phyloP scores from a whole-genome alignment of 208 protist genomes.

The Trypanosoma rangeli region DNA sequence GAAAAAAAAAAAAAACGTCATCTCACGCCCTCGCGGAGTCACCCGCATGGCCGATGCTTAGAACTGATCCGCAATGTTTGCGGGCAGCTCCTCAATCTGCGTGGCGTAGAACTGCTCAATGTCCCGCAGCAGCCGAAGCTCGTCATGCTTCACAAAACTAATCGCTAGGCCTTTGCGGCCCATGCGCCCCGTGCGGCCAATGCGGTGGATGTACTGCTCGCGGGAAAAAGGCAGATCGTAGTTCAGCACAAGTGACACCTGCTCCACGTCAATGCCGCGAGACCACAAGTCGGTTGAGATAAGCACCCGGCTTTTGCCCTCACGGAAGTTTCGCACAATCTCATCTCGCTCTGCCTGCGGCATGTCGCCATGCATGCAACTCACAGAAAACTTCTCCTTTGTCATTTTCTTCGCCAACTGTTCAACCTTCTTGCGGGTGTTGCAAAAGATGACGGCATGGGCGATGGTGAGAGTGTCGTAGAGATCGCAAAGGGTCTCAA shows the following conservation, averaged over 20 bases:
- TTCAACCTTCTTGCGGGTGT: constrained; percentile 99
- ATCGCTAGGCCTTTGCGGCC: constrained; percentile 98
- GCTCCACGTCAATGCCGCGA: constrained; percentile 97
- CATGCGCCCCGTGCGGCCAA: constrained; percentile 97
- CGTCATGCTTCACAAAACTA: constrained; percentile 97
- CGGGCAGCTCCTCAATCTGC: constrained; percentile 96
- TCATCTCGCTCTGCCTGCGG: constrained; percentile 97
- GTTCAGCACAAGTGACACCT: constrained; percentile 98
- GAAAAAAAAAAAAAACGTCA: not conserved
- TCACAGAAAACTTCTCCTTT: constrained; percentile 95
- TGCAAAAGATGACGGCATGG: constrained; percentile 99
- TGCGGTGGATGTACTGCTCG: constrained; percentile 95
- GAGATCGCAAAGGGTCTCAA: constrained; percentile 98
- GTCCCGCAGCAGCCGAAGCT: constrained; percentile 90
- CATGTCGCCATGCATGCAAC: constrained; percentile 97
- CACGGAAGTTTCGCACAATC: constrained; percentile 98
- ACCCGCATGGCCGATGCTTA: constrained; percentile 18
- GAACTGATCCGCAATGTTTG: constrained; percentile 71
- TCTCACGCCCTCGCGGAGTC: not conserved
- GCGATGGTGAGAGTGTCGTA: constrained; percentile 99
- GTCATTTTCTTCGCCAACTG: constrained; percentile 97
- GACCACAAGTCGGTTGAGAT: constrained; percentile 98
- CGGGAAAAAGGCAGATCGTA: constrained; percentile 96
- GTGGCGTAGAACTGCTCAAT: constrained; percentile 98
- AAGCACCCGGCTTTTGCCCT: constrained; percentile 96